Conservation (phyloP, 768 basidiomycete species). For the Nevesoporus exiguus region DNA sequence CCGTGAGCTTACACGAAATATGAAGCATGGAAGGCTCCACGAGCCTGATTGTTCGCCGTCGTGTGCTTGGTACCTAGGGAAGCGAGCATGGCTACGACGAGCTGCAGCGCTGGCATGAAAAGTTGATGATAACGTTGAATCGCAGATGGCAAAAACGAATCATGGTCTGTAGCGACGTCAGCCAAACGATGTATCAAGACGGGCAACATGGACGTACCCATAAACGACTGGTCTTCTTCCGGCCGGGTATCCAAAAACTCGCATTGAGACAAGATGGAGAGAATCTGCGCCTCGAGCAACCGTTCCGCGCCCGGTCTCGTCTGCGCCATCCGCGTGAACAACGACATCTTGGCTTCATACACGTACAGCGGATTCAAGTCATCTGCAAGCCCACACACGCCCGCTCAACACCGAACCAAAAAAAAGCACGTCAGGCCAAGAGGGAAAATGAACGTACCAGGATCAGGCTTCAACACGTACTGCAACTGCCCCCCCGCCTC, state of each 20-base stretch:
- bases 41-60: slow-evolving; percentile 67
- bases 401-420: not conserved
- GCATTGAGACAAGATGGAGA: slow-evolving; percentile 74
- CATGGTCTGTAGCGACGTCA: slow-evolving; percentile 51
- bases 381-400: slow-evolving; percentile 42
- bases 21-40: not conserved
- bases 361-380: slow-evolving; percentile 90
- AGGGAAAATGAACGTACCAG: slow-evolving; percentile 52
- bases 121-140: slow-evolving; percentile 90
- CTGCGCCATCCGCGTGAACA: slow-evolving; percentile 82
- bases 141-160: slow-evolving; percentile 84
- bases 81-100: slow-evolving; percentile 72
- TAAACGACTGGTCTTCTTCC: slow-evolving; percentile 75
- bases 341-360: slow-evolving; percentile 91
- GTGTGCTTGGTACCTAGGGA: slow-evolving; percentile 69
- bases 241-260: slow-evolving; percentile 86
- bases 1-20: not conserved
- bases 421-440: not conserved
- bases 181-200: not conserved
- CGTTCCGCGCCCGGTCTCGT: slow-evolving; percentile 81
- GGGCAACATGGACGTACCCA: slow-evolving; percentile 50
- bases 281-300: slow-evolving; percentile 71
- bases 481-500: slow-evolving; percentile 75
- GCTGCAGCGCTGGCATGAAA: slow-evolving; percentile 81
- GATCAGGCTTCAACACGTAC: slow-evolving; percentile 81